These are phyloP conservation scores for Oryza meyeriana DNA, from an alignment of 176 grass and related monocot species.

Conservation along the genomic window DNA sequence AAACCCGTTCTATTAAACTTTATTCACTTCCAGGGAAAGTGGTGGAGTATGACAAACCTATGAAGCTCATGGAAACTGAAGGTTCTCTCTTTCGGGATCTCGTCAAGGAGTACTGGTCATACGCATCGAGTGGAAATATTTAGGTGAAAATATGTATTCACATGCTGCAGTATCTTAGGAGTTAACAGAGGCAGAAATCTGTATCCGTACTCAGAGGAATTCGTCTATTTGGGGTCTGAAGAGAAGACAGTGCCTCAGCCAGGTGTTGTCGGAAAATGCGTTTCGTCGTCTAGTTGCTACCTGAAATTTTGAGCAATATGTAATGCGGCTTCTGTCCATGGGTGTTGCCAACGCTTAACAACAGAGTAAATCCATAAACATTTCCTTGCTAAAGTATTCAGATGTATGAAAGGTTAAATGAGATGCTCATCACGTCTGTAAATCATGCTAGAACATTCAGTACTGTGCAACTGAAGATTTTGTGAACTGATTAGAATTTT, in stretches of 20 bases:
- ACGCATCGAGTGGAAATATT: constrained; percentile 38
- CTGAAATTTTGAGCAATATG: not conserved
- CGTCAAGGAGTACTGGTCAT: constrained; percentile 82
- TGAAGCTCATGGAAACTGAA: constrained; percentile 67
- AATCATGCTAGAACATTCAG: not conserved
- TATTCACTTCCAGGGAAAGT: constrained; percentile 46
- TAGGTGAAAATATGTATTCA: not conserved
- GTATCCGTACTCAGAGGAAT: not conserved
- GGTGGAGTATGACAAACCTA: constrained; percentile 72
- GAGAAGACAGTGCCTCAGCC: not conserved
- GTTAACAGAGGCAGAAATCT: not conserved
- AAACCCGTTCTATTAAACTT: not conserved
- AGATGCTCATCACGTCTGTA: not conserved
- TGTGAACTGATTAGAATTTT: not conserved
- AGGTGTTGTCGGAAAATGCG: not conserved
- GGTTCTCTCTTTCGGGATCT: constrained; percentile 60
- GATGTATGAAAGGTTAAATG: not conserved
- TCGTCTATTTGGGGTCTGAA: not conserved
- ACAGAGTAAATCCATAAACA: not conserved
- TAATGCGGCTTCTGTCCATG: not conserved
- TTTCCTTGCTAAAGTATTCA: not conserved
- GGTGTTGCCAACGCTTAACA: not conserved
- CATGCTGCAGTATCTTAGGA: not conserved
- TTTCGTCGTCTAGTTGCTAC: not conserved
- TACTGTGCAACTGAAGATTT: not conserved